Conservation (phyloP, 257 asterid genomes). For the Rubia yunnanensis region DNA sequence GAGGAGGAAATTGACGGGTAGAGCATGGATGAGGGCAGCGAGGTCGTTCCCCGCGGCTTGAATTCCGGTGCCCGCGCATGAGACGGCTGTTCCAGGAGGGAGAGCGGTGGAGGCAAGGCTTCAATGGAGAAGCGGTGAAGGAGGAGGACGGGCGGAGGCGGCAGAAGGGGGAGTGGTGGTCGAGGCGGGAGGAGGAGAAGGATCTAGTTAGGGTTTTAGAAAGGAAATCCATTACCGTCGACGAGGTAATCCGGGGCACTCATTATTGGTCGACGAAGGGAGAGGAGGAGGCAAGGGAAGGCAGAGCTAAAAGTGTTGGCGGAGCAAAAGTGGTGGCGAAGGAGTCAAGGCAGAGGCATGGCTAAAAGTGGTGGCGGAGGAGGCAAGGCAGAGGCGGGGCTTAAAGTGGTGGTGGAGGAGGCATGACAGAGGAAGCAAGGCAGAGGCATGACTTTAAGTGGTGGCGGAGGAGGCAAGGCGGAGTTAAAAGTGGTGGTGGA, state of each 20-base stretch:
- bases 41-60: conserved; percentile 41
- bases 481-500: too few relatives aligned
- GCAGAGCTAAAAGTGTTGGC: too few relatives aligned
- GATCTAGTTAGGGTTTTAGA: conserved; percentile 9
- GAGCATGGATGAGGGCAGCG: conserved; percentile 8
- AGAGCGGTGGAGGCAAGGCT: conserved; percentile 9
- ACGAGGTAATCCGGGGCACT: conserved; percentile 5
- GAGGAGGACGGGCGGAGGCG: conserved; percentile 2
- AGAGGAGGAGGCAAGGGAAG: too few relatives aligned
- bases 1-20: conserved; percentile 27
- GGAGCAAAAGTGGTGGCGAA: too few relatives aligned
- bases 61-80: conserved; percentile 79
- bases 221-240: background rate
- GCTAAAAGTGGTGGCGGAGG: too few relatives aligned
- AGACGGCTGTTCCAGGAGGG: conserved; percentile 30
- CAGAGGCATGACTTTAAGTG: too few relatives aligned
- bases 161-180: background rate
- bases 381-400: too few relatives aligned
- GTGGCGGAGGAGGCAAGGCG: too few relatives aligned
- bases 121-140: conserved; percentile 6
- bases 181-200: conserved; percentile 4
- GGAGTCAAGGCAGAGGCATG: too few relatives aligned
- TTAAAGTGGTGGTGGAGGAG: too few relatives aligned
- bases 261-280: conserved; percentile 6
- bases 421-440: too few relatives aligned